Percentiles rank a stretch among this genome's conserved stretches.
Conservation (phyloP, 495 filamentous ascomycete species). For the Podospora sp. region DNA sequence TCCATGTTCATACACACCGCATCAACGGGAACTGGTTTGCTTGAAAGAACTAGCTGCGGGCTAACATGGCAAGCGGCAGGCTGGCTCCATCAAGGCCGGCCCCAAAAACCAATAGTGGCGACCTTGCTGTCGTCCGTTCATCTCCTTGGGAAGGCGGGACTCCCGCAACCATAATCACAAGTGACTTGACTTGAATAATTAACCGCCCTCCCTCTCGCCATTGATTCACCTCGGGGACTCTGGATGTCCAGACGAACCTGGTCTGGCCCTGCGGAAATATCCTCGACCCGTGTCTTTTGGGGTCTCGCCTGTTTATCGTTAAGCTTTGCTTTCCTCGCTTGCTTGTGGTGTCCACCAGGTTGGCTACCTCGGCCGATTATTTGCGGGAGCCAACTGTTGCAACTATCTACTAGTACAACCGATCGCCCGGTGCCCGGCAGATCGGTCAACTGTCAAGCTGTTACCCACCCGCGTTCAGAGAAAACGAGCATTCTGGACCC, state of each 20-base stretch:
- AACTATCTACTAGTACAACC: constrained; percentile 1
- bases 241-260: not conserved
- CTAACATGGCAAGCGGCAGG: not conserved
- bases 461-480: not conserved
- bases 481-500: not conserved
- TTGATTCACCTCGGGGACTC: not conserved
- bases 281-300: not conserved
- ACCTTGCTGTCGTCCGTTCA: not conserved
- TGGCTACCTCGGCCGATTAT: not conserved
- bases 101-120: not conserved
- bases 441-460: not conserved
- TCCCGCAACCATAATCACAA: constrained; percentile 4
- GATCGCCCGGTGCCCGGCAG: not conserved
- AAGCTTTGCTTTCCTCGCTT: constrained; percentile 8
- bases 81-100: not conserved
- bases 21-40: not conserved
- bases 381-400: not conserved
- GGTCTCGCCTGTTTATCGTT: not conserved
- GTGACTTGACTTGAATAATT: constrained; percentile 9
- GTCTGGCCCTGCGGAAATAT: not conserved
- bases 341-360: not conserved
- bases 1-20: not conserved
- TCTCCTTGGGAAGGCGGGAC: constrained; percentile 12
- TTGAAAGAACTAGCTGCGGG: not conserved
- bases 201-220: constrained; percentile 4